A percentile compares a stretch with the other conserved stretches of the same genome.
phyloP scores from a whole-genome alignment of 257 asterid genomes.

The Salvia splendens region DNA sequence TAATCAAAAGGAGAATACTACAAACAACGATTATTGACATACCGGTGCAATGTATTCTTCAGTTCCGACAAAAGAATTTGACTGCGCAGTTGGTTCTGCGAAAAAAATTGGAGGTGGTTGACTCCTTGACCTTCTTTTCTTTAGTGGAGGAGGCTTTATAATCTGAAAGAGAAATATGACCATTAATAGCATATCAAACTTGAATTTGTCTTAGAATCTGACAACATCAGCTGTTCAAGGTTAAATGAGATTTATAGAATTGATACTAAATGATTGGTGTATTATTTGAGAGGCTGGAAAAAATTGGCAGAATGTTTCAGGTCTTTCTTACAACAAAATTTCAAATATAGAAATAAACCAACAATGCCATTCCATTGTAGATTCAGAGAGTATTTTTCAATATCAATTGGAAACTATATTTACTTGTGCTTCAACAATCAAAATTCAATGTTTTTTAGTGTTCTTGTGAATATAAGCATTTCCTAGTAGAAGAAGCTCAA shows the following conservation, averaged over 20 bases:
- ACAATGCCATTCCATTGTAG: too few relatives aligned
- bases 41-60: constrained; percentile 99
- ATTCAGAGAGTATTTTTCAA: too few relatives aligned
- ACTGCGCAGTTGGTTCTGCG: constrained; percentile 87
- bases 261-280: background rate
- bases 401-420: too few relatives aligned
- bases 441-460: background rate
- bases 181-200: constrained; percentile 18
- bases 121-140: constrained; percentile 65
- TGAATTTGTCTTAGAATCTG: constrained; percentile 7
- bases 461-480: constrained; percentile 1
- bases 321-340: too few relatives aligned
- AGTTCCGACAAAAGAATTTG: constrained; percentile 97
- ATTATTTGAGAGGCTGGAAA: background rate
- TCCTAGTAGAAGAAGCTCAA: background rate
- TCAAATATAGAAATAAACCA: background rate
- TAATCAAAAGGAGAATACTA: too few relatives aligned
- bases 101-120: constrained; percentile 80
- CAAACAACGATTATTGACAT: constrained; percentile 27
- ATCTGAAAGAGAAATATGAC: constrained; percentile 49
- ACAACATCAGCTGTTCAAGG: background rate
- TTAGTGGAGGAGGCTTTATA: constrained; percentile 63
- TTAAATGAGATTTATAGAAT: background rate
- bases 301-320: background rate
- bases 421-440: too few relatives aligned